Evolutionary conservation across 768 basidiomycete genomes (phyloP).

Genomic region (Glaciozyma martinii): DNA sequence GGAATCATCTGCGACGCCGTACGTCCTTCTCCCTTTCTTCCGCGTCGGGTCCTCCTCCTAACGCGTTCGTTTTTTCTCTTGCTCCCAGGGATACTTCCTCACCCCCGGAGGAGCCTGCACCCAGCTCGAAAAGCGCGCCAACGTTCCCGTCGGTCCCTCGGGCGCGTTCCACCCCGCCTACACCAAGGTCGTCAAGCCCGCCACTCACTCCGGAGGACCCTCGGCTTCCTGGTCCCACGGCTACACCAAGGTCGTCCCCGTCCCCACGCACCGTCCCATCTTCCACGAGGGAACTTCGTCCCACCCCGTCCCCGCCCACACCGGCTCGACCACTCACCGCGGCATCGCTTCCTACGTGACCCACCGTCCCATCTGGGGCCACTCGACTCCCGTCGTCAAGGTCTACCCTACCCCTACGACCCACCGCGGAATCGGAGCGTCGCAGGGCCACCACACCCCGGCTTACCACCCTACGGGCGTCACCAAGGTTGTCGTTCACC

Average conservation of each 20-base stretch:
- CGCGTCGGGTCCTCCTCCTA: neutral
- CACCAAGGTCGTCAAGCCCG: slow-evolving; percentile 11
- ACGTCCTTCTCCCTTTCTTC: neutral
- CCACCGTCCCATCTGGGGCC: neutral
- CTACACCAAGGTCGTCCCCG: neutral
- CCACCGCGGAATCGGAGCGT: too few relatives aligned
- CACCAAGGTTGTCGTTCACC: too few relatives aligned
- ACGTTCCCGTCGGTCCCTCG: neutral
- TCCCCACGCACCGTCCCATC: neutral
- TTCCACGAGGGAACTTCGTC: neutral
- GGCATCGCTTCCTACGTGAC: neutral
- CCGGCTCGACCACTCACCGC: neutral
- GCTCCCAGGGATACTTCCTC: slow-evolving; percentile 22
- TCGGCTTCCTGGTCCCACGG: too few relatives aligned
- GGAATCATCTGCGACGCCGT: slow-evolving; percentile 25
- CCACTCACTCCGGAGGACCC: neutral
- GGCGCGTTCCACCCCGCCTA: slow-evolving; percentile 4
- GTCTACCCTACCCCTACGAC: neutral
- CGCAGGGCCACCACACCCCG: too few relatives aligned
- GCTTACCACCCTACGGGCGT: too few relatives aligned
- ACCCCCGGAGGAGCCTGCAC: slow-evolving; percentile 22
- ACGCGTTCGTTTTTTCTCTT: neutral
- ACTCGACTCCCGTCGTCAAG: neutral
- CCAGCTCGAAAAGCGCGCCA: slow-evolving; percentile 21
- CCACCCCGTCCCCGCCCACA: neutral